Evolutionary conservation across 805 yeast species (phyloP).

Genomic region (Dipodascus geniculatus): DNA sequence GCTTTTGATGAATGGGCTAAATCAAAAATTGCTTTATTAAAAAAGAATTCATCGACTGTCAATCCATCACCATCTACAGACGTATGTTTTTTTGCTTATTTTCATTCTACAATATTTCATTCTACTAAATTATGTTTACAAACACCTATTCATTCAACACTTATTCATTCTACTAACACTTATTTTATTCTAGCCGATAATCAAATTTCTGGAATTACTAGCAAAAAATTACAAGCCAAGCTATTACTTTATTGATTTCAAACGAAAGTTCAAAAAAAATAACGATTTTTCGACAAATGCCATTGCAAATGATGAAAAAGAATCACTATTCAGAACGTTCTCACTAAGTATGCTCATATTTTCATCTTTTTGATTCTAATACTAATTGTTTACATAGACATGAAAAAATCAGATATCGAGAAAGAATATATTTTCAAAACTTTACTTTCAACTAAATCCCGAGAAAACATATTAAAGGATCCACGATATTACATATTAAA

Average conservation of each 20-base stretch:
- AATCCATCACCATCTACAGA: constrained; percentile 5
- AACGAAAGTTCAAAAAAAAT: constrained; percentile 24
- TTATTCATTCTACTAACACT: constrained; percentile 2
- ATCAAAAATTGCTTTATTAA: constrained; percentile 8
- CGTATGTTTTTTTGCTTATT: constrained; percentile 2
- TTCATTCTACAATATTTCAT: no score
- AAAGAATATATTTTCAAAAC: constrained; percentile 4
- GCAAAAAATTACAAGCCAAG: constrained; percentile 18
- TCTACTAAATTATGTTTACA: no score
- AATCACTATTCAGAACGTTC: constrained; percentile 29
- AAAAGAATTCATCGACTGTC: no score
- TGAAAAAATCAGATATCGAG: constrained; percentile 13
- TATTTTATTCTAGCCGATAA: constrained; percentile 11
- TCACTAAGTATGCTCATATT: constrained; percentile 4
- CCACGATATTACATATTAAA: constrained; percentile 2
- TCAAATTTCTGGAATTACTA: constrained; percentile 22
- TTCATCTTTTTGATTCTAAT: neutral
- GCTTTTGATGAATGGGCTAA: constrained; percentile 37
- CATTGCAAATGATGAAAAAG: constrained; percentile 28
- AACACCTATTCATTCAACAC: no score
- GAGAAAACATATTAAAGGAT: constrained; percentile 1
- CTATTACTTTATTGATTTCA: constrained; percentile 31
- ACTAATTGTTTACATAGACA: constrained; percentile 9
- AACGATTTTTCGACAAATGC: constrained; percentile 17
- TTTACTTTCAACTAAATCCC: constrained; percentile 1